phyloP scores from a whole-genome alignment of 495 filamentous ascomycete genomes.

The Trichoderma erinaceum region DNA sequence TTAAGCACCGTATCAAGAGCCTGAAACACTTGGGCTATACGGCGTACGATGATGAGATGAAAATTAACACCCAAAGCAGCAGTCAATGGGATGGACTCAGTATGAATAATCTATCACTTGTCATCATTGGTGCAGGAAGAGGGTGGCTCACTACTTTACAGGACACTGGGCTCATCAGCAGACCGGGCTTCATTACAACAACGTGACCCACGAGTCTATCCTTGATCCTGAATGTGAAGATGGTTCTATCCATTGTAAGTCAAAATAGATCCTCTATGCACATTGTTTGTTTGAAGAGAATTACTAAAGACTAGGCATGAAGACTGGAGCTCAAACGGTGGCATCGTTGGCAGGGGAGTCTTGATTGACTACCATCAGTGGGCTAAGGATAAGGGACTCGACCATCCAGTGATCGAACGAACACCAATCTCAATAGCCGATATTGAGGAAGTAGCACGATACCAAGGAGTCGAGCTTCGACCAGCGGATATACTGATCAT shows the following conservation, averaged over 20 bases:
- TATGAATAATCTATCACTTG: not conserved
- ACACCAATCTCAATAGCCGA: too few species aligned
- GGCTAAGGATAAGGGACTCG: too few species aligned
- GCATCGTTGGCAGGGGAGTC: constrained; percentile 54
- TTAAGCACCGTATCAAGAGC: too few species aligned
- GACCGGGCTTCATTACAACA: constrained; percentile 50
- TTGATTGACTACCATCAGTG: constrained; percentile 54
- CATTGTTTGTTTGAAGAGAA: too few species aligned
- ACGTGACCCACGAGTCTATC: not conserved
- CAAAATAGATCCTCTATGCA: too few species aligned
- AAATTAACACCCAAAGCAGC: constrained; percentile 68
- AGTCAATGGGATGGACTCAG: constrained; percentile 75
- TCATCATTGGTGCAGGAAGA: too few species aligned
- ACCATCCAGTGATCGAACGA: too few species aligned
- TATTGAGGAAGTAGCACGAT: constrained; percentile 52
- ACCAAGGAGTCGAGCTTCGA: constrained; percentile 53
- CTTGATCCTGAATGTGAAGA: too few species aligned
- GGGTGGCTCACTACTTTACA: not conserved
- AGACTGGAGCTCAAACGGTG: constrained; percentile 38
- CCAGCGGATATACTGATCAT: constrained; percentile 60
- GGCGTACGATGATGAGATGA: constrained; percentile 52
- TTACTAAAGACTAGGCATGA: not conserved
- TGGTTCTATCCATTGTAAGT: too few species aligned
- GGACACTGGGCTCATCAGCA: constrained; percentile 37
- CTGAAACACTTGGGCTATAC: constrained; percentile 15